Conservation (phyloP, 164 flowering plant genomes). For the Nelumbo lutea region DNA sequence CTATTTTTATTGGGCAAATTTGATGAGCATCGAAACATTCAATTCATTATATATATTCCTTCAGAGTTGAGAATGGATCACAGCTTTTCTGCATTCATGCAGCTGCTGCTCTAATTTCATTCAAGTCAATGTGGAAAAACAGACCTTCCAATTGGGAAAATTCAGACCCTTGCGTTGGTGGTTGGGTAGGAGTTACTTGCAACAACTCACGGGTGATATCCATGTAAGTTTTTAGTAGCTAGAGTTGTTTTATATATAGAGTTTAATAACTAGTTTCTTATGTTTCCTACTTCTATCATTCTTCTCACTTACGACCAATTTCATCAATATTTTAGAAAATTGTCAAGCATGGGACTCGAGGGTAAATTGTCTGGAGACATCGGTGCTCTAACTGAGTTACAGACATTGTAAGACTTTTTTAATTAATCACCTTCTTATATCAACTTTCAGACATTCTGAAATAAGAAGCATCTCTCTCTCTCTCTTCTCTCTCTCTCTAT, state of each 20-base stretch:
- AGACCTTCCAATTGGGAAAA: constrained; percentile 35
- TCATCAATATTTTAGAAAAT: constrained; percentile 24
- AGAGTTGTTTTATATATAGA: not conserved
- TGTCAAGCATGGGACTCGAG: constrained; percentile 33
- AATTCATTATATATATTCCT: too few relatives aligned
- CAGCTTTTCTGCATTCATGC: not conserved
- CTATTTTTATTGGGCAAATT: too few relatives aligned
- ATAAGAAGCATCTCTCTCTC: too few relatives aligned
- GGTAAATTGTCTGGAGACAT: constrained; percentile 41
- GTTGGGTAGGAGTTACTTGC: constrained; percentile 37
- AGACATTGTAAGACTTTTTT: constrained; percentile 32
- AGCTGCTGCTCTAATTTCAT: constrained; percentile 25
- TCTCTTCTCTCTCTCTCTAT: too few relatives aligned
- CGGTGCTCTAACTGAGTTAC: constrained; percentile 31
- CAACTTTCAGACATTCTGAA: too few relatives aligned
- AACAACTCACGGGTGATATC: constrained; percentile 36
- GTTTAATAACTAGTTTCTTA: too few relatives aligned
- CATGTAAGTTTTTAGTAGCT: constrained; percentile 22
- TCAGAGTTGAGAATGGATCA: too few relatives aligned
- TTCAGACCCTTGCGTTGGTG: constrained; percentile 37
- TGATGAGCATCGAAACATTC: too few relatives aligned
- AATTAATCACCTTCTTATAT: too few relatives aligned
- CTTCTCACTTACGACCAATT: not conserved
- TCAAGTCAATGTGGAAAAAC: constrained; percentile 25
- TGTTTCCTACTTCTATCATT: not conserved